Conservation (phyloP, 2,329 filamentous ascomycete species). For the Coniochaeta hoffmannii region DNA sequence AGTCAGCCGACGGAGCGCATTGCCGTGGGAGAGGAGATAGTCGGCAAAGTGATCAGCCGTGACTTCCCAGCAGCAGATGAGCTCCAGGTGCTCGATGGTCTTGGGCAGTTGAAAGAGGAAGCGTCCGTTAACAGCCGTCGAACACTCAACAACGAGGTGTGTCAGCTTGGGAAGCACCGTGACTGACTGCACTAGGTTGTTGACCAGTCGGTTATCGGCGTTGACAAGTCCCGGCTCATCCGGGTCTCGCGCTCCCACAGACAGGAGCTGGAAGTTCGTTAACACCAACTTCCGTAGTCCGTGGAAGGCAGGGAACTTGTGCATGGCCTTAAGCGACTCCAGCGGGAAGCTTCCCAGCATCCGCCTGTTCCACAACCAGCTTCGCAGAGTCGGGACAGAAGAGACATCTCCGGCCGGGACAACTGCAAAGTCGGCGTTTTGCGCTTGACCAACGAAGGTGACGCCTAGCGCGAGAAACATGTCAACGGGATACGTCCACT, state of each 20-base stretch:
- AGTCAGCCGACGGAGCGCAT: conserved; percentile 57
- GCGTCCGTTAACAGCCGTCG: conserved; percentile 59
- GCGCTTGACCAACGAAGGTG: background rate
- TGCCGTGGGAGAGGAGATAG: conserved; percentile 63
- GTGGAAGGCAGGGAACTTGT: conserved; percentile 49
- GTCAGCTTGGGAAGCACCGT: conserved; percentile 53
- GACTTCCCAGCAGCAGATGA: conserved; percentile 74
- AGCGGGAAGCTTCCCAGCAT: conserved; percentile 39
- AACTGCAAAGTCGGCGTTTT: background rate
- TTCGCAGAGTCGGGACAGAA: conserved; percentile 29
- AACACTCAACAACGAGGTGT: conserved; percentile 67
- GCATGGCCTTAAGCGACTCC: conserved; percentile 42
- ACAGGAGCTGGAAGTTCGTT: conserved; percentile 56
- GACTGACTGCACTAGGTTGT: conserved; percentile 37
- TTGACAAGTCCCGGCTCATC: conserved; percentile 35
- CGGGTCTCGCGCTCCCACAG: conserved; percentile 28
- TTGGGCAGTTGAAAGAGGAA: conserved; percentile 64
- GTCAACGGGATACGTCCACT: conserved; percentile 62
- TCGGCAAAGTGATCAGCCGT: conserved; percentile 55
- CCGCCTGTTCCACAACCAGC: conserved; percentile 56
- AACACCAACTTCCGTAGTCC: conserved; percentile 49
- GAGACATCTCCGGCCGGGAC: conserved; percentile 30
- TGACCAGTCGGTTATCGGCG: conserved; percentile 21
- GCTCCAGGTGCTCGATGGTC: conserved; percentile 57
- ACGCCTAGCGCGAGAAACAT: conserved; percentile 57